These are phyloP conservation scores for Teratosphaeria pseudoeucalypti DNA, from an alignment of 2,329 filamentous ascomycete genomes.

Conservation along the genomic window DNA sequence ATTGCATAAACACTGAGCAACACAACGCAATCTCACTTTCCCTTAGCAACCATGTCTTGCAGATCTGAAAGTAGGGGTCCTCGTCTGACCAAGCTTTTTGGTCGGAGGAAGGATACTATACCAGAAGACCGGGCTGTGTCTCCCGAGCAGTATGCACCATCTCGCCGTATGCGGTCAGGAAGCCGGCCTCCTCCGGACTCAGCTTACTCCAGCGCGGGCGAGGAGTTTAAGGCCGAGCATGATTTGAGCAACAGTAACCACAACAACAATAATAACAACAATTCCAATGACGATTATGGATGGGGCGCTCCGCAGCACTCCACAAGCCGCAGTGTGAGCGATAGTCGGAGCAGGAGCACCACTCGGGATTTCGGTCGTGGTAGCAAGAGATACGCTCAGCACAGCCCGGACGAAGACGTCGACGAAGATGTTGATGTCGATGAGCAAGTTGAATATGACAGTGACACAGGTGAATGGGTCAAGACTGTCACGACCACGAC, in stretches of 20 bases:
- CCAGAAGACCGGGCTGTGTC: background rate
- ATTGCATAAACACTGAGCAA: background rate
- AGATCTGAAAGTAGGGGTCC: background rate
- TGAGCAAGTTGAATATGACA: background rate
- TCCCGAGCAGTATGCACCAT: background rate
- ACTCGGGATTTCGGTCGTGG: background rate
- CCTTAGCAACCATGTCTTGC: background rate
- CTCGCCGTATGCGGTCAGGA: background rate
- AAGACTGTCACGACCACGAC: background rate
- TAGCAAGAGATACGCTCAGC: background rate
- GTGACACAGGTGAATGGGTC: background rate
- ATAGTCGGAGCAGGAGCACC: background rate
- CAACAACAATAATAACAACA: background rate
- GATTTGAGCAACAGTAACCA: background rate
- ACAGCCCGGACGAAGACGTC: background rate
- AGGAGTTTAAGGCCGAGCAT: background rate
- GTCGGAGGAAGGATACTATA: background rate
- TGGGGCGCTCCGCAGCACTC: background rate
- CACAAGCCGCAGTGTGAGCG: background rate
- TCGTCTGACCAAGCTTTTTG: background rate
- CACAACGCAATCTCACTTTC: background rate
- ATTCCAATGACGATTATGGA: background rate
- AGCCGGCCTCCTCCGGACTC: background rate
- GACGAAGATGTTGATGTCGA: background rate
- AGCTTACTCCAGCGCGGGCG: background rate